Evolutionary conservation across 139 green algal genomes (phyloP), one percentile per base, ranked within the genome.

Genomic region (Auxenochlorella pyrenoidosa): DNA sequence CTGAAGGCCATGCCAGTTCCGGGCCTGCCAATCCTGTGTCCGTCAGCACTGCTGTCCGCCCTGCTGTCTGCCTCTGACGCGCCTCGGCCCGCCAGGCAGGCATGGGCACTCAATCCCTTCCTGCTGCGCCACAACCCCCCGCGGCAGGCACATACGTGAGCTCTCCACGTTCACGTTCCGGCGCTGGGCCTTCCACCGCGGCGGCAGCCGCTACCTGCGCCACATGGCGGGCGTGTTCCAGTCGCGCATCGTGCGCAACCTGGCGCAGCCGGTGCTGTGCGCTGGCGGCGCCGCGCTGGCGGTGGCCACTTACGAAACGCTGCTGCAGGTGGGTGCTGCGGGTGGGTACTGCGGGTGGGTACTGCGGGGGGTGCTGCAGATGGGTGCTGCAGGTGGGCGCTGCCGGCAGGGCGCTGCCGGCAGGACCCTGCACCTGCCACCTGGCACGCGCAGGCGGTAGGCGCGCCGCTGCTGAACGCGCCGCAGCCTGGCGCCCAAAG

Each of bases 161-260:
- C 63, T 85, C 0, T 65, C 40, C 32, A 51, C 6, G 40, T 88
- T 88, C 59, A 78, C 60, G 21, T 92, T 88, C 66, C 28, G 75
- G 58, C 78, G 79, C 34, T 93, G 90, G 90, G 79, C 79, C 24
- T 70, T 59, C 36, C 90, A 93, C 83, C 83, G 90, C 60, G 47
- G 36, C n/a, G 90, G 84, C 19, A 59, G 24, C 19, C 66, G 90
- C 38, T 93, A 93, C 36, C 13, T 40, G 40, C 75, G 90, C 5
- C 87, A 92, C 76, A 77, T 89, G 36, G 70, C 41, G 26, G 89
- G 89, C 38, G 83, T 91, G 41, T 90, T 88, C 81, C 68, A 88
- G 40, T 90, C 85, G 15, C 51, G 88, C 28, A 86, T 91, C n/a
- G 84, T 87, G 1, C 44, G 78, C 8, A 78, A 78, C 43, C 79